Evolutionary conservation across 2,329 filamentous ascomycete species (phyloP).

Genomic region (Paecilomyces fulvus): DNA sequence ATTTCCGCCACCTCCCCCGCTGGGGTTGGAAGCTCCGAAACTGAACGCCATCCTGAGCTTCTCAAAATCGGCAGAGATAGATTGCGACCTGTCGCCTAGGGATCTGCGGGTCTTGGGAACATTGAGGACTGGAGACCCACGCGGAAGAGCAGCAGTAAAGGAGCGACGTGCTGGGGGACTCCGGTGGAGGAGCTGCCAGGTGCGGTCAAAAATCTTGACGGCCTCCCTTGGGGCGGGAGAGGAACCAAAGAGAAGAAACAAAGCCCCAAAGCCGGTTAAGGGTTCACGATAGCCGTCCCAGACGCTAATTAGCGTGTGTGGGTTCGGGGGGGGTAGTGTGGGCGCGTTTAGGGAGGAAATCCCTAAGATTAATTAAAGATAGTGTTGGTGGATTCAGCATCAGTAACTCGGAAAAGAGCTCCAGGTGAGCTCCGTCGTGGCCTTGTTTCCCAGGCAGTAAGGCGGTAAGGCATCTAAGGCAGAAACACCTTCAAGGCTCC

Average conservation of each 20-base stretch:
- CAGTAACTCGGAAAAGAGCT: background rate
- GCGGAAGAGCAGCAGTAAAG: constrained; percentile 25
- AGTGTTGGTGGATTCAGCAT: background rate
- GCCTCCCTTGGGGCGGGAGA: constrained; percentile 17
- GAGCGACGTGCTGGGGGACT: constrained; percentile 37
- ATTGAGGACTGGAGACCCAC: constrained; percentile 30
- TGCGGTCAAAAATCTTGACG: constrained; percentile 39
- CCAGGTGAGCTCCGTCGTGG: background rate
- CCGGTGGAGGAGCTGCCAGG: constrained; percentile 32
- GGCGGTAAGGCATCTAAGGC: constrained; percentile 10
- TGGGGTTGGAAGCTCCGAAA: constrained; percentile 44
- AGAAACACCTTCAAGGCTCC: constrained; percentile 20
- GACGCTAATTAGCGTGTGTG: background rate
- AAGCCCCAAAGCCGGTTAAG: constrained; percentile 4
- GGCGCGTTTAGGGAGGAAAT: background rate
- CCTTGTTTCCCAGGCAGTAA: too few relatives aligned
- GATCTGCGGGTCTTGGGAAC: constrained; percentile 23
- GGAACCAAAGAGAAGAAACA: constrained; percentile 6
- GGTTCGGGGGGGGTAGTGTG: background rate
- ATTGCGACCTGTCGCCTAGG: constrained; percentile 28
- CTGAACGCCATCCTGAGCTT: constrained; percentile 53
- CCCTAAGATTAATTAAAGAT: background rate
- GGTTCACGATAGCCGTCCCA: constrained; percentile 2
- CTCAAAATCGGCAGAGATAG: constrained; percentile 29
- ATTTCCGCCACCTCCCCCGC: constrained; percentile 25